Evolutionary conservation across 441 rosid species (phyloP), one percentile per base, ranked within the genome.

Genomic region (Manihot esculenta): DNA sequence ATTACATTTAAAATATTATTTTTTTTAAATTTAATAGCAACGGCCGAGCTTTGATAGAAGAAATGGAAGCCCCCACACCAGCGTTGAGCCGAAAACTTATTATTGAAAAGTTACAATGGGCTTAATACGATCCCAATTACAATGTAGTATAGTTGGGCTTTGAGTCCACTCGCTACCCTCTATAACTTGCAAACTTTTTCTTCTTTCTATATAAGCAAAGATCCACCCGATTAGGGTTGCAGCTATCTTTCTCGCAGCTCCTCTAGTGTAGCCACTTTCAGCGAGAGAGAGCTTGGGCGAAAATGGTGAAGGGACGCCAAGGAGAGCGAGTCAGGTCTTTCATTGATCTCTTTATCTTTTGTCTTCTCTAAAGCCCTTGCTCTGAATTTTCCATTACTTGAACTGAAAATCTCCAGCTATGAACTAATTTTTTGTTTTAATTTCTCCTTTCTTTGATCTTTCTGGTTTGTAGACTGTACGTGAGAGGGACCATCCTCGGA

Each of bases 401-500:
- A 21, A 6, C 38, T n/a, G 20, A 10, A 53, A 53, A 53, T 20
- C 21, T 20, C 27, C 21, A 47, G 57, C 11, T 53, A 11, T 54
- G 10, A 51, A n/a, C 20, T 51, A n/a, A 14, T 56, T 11, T 26
- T n/a, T 41, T 48, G 9, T 14, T 69, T 27, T 51, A 11, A 45
- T 8, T 53, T 35, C 17, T 18, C 21, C 26, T 41, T 50, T 13
- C 4, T 13, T 35, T 64, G 7, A 21, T 21, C 12, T 1, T 17
- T 14, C 47, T 54, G 27, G n/a, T 8, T 75, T 70, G 51, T 74
- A 86, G 96, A 72, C 90, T 92, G 69, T 90, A 92, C 53, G 91
- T 92, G 7, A 80, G 94, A 65, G 96, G 96, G 62, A 92, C 94
- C 27, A 74, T 92, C 73, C 85, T 92, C 53, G 97, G 97, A 21